Conservation (phyloP, 371 early-diverging fungal genomes). For the Umbelopsis sp. region DNA sequence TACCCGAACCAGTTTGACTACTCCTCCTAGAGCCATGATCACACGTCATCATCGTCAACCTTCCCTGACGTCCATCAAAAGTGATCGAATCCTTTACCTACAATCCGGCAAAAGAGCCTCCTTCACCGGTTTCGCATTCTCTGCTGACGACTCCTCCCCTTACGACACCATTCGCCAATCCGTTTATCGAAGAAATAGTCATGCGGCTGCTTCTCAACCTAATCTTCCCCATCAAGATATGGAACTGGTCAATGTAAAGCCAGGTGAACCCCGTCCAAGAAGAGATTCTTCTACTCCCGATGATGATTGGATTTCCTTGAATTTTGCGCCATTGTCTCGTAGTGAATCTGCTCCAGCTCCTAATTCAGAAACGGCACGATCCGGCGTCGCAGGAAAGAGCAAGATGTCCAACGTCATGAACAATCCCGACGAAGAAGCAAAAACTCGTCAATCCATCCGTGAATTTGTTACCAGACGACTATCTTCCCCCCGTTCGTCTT, state of each 20-base stretch:
- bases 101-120: constrained; percentile 47
- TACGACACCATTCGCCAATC: constrained; percentile 50
- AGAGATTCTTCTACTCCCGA: constrained; percentile 1
- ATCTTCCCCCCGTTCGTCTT: not conserved
- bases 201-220: constrained; percentile 1
- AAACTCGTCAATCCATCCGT: constrained; percentile 2
- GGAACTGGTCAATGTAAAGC: not conserved
- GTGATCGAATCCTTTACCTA: constrained; percentile 36
- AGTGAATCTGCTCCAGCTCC: constrained; percentile 11
- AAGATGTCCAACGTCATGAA: constrained; percentile 13
- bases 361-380: not conserved
- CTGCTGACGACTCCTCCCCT: constrained; percentile 48
- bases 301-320: constrained; percentile 4
- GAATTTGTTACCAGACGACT: constrained; percentile 5
- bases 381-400: not conserved
- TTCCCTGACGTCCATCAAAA: not conserved
- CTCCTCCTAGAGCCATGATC: constrained; percentile 12
- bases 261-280: not conserved
- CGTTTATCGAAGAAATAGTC: constrained; percentile 40
- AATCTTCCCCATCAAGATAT: constrained; percentile 7
- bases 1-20: not conserved
- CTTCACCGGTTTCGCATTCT: constrained; percentile 54
- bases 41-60: not conserved
- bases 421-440: not conserved
- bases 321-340: constrained; percentile 5